These are phyloP conservation scores for Mucor irregularis DNA, from an alignment of 371 early-diverging fungal genomes.

Conservation along the genomic window DNA sequence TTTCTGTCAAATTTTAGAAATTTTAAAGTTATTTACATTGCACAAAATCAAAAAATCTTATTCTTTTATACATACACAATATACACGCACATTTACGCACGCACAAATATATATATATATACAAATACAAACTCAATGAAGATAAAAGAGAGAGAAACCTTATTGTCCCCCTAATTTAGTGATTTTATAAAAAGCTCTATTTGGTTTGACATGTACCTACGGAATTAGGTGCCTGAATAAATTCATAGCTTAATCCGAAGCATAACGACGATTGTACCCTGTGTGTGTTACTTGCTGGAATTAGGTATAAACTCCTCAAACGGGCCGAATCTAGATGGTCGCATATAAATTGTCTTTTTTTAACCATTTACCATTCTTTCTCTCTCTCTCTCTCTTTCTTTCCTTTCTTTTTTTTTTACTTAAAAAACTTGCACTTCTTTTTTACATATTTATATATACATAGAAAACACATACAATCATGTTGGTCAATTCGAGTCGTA, in stretches of 20 bases:
- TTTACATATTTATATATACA: background rate
- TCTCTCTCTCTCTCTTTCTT: background rate
- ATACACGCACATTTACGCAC: no score
- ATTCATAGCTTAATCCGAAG: background rate
- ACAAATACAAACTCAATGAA: no score
- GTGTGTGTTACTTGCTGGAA: slow-evolving; percentile 13
- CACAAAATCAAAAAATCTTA: no score
- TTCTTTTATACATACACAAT: background rate
- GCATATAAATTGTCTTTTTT: background rate
- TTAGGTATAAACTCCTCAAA: slow-evolving; percentile 9
- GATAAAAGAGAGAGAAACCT: no score
- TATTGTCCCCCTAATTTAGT: no score
- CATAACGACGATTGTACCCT: background rate
- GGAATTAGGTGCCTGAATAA: no score
- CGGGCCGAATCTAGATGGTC: slow-evolving; percentile 10
- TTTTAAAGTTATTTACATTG: no score
- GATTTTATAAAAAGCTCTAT: no score
- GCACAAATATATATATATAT: no score
- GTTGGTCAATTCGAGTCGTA: background rate
- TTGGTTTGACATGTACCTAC: no score
- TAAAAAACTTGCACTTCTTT: background rate
- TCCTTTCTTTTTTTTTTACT: background rate
- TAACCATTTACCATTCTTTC: background rate
- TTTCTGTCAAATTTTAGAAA: slow-evolving; percentile 11
- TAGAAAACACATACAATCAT: background rate